Percentiles rank a stretch among this genome's conserved stretches.
phyloP scores from a whole-genome alignment of 2,329 filamentous ascomycete genomes.

The Aspergillus pseudonomiae region DNA sequence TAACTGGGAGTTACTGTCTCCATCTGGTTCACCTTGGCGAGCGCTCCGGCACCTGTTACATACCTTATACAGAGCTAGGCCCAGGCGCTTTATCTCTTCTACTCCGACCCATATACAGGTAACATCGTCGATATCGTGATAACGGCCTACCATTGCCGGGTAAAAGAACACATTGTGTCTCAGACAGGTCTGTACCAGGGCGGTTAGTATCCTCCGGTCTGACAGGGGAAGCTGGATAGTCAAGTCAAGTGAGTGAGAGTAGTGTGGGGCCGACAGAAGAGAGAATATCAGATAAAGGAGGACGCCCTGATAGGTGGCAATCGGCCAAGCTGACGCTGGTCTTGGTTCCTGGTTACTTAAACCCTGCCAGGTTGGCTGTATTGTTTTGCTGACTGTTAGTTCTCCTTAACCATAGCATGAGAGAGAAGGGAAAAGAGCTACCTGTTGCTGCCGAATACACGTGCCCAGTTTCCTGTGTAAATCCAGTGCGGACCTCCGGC shows the following conservation, averaged over 20 bases:
- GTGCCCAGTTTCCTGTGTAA: conserved; percentile 23
- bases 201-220: conserved; percentile 20
- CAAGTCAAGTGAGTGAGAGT: conserved; percentile 1
- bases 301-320: conserved; percentile 33
- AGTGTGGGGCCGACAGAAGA: conserved; percentile 9
- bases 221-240: conserved; percentile 8
- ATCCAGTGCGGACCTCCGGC: conserved; percentile 19
- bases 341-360: not conserved
- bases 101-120: conserved; percentile 26
- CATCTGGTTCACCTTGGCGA: not conserved
- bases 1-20: not conserved
- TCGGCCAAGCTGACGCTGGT: conserved; percentile 24
- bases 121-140: conserved; percentile 15
- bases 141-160: conserved; percentile 26
- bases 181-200: conserved; percentile 25
- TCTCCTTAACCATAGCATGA: not conserved
- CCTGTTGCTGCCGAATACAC: conserved; percentile 24
- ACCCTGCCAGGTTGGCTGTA: not conserved
- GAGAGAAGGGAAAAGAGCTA: not conserved
- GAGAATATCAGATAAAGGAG: conserved; percentile 33
- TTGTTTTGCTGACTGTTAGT: not conserved
- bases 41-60: conserved; percentile 8
- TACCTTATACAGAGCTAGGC: conserved; percentile 27
- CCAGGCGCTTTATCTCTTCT: conserved; percentile 31
- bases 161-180: conserved; percentile 27